phyloP scores from a whole-genome alignment of 306 rosid genomes.

The Macrotyloma uniflorum region DNA sequence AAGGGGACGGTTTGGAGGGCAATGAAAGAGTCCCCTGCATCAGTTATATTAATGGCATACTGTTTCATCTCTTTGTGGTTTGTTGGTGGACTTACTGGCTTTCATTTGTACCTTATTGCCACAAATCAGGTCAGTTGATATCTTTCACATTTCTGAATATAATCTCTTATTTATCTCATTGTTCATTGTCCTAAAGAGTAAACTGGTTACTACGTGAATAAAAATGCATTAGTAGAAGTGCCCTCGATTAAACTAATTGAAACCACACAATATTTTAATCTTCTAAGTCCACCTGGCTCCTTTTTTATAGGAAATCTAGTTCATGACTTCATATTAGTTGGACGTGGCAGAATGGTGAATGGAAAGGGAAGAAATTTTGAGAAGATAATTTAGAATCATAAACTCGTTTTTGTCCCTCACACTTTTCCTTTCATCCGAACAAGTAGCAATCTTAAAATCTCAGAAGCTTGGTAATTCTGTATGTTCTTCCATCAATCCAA shows the following conservation, averaged over 20 bases:
- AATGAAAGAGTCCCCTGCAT: slow-evolving; percentile 85
- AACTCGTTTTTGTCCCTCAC: background rate
- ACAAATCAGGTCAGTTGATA: slow-evolving; percentile 77
- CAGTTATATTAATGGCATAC: slow-evolving; percentile 79
- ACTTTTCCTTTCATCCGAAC: background rate
- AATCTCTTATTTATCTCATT: slow-evolving; percentile 23
- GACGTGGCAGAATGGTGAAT: slow-evolving; percentile 22
- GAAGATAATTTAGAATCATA: background rate
- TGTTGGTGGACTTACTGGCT: slow-evolving; percentile 96
- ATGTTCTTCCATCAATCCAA: slow-evolving; percentile 14
- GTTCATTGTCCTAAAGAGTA: background rate
- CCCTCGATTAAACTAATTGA: background rate
- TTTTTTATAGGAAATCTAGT: slow-evolving; percentile 9
- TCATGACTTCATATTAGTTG: slow-evolving; percentile 1
- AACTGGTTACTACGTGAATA: background rate
- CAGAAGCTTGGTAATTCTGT: background rate
- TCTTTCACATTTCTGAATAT: slow-evolving; percentile 38
- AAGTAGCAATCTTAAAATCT: background rate
- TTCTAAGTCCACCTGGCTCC: background rate
- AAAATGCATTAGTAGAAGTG: background rate
- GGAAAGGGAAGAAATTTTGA: background rate
- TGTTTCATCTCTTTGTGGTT: slow-evolving; percentile 90
- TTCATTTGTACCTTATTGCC: slow-evolving; percentile 88
- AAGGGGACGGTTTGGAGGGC: slow-evolving; percentile 85
- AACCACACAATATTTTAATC: background rate